These are phyloP conservation scores for Fusarium chlamydosporum DNA, from an alignment of 2,329 filamentous ascomycete species.

Conservation along the genomic window DNA sequence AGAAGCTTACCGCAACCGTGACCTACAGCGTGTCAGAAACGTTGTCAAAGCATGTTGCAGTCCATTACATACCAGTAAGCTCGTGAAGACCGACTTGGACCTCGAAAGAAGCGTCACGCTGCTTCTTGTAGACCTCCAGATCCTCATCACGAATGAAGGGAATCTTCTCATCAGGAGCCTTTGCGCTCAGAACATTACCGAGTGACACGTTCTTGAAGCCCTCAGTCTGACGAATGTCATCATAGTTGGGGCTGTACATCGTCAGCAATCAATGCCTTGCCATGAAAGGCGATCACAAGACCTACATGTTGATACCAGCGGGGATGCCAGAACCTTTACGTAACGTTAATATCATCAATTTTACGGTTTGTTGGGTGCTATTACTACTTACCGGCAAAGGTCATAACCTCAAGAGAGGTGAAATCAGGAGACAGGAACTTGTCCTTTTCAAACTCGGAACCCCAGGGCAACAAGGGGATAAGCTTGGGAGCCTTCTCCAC, in stretches of 20 bases:
- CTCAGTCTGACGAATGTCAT: conserved; percentile 83
- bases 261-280: conserved; percentile 27
- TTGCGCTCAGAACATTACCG: conserved; percentile 92
- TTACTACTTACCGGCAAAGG: conserved; percentile 67
- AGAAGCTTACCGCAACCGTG: conserved; percentile 95
- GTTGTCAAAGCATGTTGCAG: neutral
- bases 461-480: conserved; percentile 93
- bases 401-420: conserved; percentile 91
- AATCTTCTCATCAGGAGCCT: conserved; percentile 91
- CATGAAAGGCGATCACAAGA: conserved; percentile 10
- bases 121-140: conserved; percentile 82
- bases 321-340: conserved; percentile 71
- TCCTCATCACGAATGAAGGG: conserved; percentile 89
- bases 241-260: conserved; percentile 70
- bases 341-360: conserved; percentile 52
- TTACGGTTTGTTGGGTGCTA: neutral
- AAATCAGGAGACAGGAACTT: conserved; percentile 96
- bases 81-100: conserved; percentile 97
- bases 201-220: conserved; percentile 96
- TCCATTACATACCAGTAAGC: conserved; percentile 66
- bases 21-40: conserved; percentile 59
- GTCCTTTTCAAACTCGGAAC: conserved; percentile 92
- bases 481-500: conserved; percentile 84
- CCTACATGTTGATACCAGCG: conserved; percentile 75
- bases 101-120: conserved; percentile 90